Conservation (phyloP, 176 grass and related monocot genomes). For the Carex myosuroides region DNA sequence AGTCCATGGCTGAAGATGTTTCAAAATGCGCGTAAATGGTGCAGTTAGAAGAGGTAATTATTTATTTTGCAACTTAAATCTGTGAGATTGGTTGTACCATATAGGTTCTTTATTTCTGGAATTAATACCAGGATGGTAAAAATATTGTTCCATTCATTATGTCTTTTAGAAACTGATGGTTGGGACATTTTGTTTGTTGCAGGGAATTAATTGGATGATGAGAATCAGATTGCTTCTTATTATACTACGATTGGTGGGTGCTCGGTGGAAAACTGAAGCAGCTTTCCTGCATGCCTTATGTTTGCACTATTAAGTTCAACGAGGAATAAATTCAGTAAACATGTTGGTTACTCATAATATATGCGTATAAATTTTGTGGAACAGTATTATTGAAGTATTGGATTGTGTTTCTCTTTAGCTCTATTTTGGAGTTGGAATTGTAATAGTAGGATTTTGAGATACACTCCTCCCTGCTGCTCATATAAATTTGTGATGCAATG, state of each 20-base stretch:
- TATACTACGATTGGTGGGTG: neutral
- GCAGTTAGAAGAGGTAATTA: conserved; percentile 15
- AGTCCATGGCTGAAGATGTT: conserved; percentile 90
- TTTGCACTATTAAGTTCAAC: neutral
- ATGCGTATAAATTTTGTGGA: neutral
- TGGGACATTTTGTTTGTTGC: neutral
- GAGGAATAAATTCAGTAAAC: neutral
- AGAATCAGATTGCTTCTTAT: neutral
- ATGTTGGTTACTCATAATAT: neutral
- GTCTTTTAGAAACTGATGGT: neutral
- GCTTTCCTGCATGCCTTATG: neutral
- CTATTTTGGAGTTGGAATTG: neutral
- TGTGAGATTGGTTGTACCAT: neutral
- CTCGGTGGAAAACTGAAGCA: neutral
- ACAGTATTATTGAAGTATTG: neutral
- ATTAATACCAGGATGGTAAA: neutral
- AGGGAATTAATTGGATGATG: neutral
- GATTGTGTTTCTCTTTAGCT: neutral
- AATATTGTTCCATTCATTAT: neutral
- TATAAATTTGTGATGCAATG: too few relatives aligned
- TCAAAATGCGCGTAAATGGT: conserved; percentile 87
- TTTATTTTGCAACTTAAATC: neutral
- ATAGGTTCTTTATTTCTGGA: neutral
- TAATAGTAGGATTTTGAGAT: too few relatives aligned
- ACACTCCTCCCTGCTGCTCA: too few relatives aligned